Percentiles rank a stretch among this genome's conserved stretches.
phyloP scores from a whole-genome alignment of 345 rosid genomes.

The Orychophragmus violaceus region DNA sequence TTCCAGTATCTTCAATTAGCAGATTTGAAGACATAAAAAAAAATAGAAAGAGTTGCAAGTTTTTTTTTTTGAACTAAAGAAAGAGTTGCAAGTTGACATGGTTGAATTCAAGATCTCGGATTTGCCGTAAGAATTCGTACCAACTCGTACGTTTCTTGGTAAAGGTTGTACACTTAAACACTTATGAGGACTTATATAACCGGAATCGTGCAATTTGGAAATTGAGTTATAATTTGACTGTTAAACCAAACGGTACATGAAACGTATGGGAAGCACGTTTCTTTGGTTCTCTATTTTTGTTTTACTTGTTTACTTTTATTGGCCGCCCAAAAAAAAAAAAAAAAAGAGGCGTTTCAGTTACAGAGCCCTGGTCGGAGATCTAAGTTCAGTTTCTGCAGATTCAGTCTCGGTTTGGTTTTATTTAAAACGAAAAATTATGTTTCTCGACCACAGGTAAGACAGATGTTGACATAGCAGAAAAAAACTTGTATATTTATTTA shows the following conservation, averaged over 20 bases:
- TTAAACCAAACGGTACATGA: constrained; percentile 7
- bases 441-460: neutral
- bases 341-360: neutral
- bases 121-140: neutral
- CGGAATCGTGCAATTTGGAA: constrained; percentile 17
- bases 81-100: neutral
- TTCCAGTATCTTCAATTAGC: neutral
- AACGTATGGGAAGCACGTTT: constrained; percentile 21
- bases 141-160: neutral
- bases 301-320: neutral
- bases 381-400: neutral
- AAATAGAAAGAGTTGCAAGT: neutral
- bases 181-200: neutral
- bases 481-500: constrained; percentile 2
- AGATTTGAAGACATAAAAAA: neutral
- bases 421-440: neutral
- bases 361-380: constrained; percentile 3
- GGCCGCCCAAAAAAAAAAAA: neutral
- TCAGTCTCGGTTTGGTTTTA: neutral
- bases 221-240: neutral
- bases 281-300: neutral
- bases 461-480: neutral
- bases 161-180: neutral
- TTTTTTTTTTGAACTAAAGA: too few species aligned
- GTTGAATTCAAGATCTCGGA: neutral